Base-by-base conservation (phyloP, 768 basidiomycete genomes). In the Phylloporus scabripes region DNA sequence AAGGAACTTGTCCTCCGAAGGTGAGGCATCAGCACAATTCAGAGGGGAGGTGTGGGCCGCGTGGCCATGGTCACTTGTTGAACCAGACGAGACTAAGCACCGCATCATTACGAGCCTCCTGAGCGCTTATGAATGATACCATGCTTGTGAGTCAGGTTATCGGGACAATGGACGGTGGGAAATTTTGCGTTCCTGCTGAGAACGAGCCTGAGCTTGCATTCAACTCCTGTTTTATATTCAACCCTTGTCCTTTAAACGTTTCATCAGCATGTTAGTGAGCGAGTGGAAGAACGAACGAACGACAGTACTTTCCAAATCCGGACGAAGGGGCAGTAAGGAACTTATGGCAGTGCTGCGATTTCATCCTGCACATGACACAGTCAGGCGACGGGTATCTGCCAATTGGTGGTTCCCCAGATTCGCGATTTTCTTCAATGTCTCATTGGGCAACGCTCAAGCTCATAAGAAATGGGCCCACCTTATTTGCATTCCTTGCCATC, bases 301-400 rank as follows among this genome's bases (percentile, higher is more conserved):
- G 7, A 36, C 24, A 45, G 11, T 10, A 36, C 44, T 23, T 45
- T 37, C 45, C 12, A 37, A 46, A 46, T 37, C 12, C 17, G 36
- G 45, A 10, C 14, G 21, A 18, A 31, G n/a, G n/a, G n/a, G n/a
- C n/a, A n/a, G n/a, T n/a, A n/a, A n/a, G 3, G 29, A 28, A 32
- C 15, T 9, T 20, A 12, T 44, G 43, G 43, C 43, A 10, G 43
- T 44, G 21, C 31, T 15, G 11, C 11, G 1, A n/a, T n/a, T n/a
- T n/a, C n/a, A n/a, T n/a, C n/a, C n/a, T n/a, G n/a, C n/a, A n/a
- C n/a, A n/a, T n/a, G n/a, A n/a, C n/a, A n/a, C n/a, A n/a, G n/a
- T n/a, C n/a, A n/a, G n/a, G 20, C 31, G 42, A 43, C 3, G 60
- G 52, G 21, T 63, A 66, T 49, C 24, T 66, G 24, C 64, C 64